A percentile compares a stretch with the other conserved stretches of the same genome.
Evolutionary conservation across 177 flowering plant genomes (phyloP).

Genomic region (Vitis hybrid): DNA sequence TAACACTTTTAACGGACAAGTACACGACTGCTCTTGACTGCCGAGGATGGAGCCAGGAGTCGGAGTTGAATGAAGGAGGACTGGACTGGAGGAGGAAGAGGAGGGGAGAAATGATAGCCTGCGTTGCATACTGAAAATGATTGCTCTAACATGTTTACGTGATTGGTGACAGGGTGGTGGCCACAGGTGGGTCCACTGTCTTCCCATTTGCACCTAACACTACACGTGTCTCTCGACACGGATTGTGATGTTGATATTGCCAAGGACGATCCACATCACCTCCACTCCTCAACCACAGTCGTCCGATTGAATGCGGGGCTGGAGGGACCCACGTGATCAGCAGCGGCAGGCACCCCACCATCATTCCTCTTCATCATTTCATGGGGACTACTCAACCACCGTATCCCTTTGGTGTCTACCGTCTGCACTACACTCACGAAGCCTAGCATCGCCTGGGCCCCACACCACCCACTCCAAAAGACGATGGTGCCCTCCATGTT

Average conservation of each 20-base stretch:
- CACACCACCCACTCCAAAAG: background rate
- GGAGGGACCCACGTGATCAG: constrained; percentile 3
- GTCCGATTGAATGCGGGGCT: background rate
- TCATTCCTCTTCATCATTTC: background rate
- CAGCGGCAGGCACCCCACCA: constrained; percentile 5
- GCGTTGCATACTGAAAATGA: constrained; percentile 18
- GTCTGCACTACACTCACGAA: constrained; percentile 6
- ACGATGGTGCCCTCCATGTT: constrained; percentile 9
- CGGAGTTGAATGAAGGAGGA: too few relatives aligned
- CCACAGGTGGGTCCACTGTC: background rate
- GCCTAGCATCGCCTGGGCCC: constrained; percentile 3
- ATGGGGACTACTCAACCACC: constrained; percentile 18
- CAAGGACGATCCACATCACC: background rate
- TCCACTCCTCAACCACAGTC: background rate
- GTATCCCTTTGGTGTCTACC: constrained; percentile 5
- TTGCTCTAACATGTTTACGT: constrained; percentile 12
- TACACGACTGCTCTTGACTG: too few relatives aligned
- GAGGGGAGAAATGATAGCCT: constrained; percentile 1
- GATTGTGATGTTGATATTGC: background rate
- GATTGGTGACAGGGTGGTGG: constrained; percentile 16
- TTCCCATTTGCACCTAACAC: background rate
- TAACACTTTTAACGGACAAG: too few relatives aligned
- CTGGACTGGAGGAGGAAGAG: background rate
- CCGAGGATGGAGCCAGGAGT: too few relatives aligned
- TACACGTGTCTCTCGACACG: constrained; percentile 9